Conservation (phyloP, 78 protist species). For the Mantamonas sphyraenae region DNA sequence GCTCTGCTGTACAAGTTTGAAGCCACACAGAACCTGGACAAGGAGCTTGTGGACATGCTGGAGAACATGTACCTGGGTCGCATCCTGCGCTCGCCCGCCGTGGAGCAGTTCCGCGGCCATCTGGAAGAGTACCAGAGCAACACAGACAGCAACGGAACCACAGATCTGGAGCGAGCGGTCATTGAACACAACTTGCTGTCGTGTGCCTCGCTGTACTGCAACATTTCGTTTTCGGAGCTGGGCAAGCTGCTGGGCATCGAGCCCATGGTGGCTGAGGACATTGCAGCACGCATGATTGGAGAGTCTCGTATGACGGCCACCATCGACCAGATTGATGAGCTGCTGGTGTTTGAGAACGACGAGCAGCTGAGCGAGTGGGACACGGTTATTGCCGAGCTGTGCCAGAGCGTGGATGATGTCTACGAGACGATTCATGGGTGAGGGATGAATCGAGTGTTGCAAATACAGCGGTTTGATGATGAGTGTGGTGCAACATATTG, state of each 20-base stretch:
- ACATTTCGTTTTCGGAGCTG: constrained; percentile 75
- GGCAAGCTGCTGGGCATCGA: constrained; percentile 80
- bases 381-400: no score
- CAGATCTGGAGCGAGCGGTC: constrained; percentile 78
- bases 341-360: constrained; percentile 5
- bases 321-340: constrained; percentile 34
- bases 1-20: constrained; percentile 87
- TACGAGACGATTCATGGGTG: no score
- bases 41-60: constrained; percentile 26
- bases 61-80: constrained; percentile 69
- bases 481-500: no score
- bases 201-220: constrained; percentile 64
- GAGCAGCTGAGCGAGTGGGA: no score
- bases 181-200: constrained; percentile 83
- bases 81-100: constrained; percentile 50
- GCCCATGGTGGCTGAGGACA: constrained; percentile 57
- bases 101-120: constrained; percentile 43
- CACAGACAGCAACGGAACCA: constrained; percentile 55
- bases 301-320: constrained; percentile 78
- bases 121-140: constrained; percentile 71
- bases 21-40: constrained; percentile 43
- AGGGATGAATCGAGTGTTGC: no score
- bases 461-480: no score
- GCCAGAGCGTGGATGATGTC: no score
- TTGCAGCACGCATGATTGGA: constrained; percentile 73